phyloP scores from a whole-genome alignment of 805 yeast species.

The Candida ascalaphidarum region DNA sequence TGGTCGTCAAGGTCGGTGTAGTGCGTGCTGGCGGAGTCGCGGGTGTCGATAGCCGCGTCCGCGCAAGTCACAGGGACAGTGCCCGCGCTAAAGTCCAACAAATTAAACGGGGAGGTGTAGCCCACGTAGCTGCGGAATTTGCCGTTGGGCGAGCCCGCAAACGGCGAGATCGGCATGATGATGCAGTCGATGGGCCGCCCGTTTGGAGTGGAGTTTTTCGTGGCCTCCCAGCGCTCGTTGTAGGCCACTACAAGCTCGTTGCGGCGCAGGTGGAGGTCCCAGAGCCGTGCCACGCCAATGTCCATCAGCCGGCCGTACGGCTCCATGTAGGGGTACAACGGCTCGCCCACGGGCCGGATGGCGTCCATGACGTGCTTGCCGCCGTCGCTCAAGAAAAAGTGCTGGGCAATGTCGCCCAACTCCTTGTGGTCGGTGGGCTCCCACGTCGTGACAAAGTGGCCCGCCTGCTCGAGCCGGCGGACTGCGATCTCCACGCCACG shows the following conservation, averaged over 20 bases:
- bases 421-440: constrained; percentile 30
- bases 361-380: constrained; percentile 27
- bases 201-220: constrained; percentile 20
- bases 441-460: constrained; percentile 46
- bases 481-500: constrained; percentile 32
- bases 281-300: constrained; percentile 28
- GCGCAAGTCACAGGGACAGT: constrained; percentile 52
- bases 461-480: constrained; percentile 25
- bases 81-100: constrained; percentile 16
- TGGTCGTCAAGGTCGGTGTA: constrained; percentile 35
- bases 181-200: constrained; percentile 41
- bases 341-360: constrained; percentile 33
- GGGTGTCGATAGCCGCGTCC: constrained; percentile 31
- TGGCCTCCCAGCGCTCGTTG: constrained; percentile 32
- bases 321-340: constrained; percentile 34
- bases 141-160: constrained; percentile 27
- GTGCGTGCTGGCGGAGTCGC: constrained; percentile 14
- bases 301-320: constrained; percentile 27
- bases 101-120: constrained; percentile 38
- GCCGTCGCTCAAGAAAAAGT: constrained; percentile 40
- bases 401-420: constrained; percentile 17
- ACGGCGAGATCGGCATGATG: constrained; percentile 40
- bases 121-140: constrained; percentile 28
- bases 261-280: constrained; percentile 28
- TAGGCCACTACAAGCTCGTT: constrained; percentile 30